Conservation (phyloP, 306 rosid species). For the Cajanus cajan region DNA sequence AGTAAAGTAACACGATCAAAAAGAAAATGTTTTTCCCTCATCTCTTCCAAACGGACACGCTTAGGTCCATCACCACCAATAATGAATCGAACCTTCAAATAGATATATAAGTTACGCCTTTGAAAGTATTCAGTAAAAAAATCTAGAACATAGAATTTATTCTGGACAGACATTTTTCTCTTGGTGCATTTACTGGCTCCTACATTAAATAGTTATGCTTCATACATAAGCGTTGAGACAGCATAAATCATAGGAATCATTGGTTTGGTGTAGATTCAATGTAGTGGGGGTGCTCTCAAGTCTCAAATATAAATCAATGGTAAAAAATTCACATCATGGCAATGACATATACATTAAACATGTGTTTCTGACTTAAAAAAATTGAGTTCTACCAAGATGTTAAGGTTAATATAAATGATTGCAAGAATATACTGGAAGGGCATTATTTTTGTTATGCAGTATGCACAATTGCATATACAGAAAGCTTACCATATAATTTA, state of each 20-base stretch:
- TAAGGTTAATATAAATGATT: neutral
- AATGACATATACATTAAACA: neutral
- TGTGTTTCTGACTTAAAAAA: neutral
- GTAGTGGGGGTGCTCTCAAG: neutral
- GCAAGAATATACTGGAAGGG: neutral
- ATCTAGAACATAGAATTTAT: neutral
- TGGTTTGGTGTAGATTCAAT: conserved; percentile 56
- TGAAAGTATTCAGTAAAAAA: conserved; percentile 14
- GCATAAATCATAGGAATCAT: conserved; percentile 37
- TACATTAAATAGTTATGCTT: neutral
- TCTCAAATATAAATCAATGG: neutral
- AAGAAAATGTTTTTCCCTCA: conserved; percentile 86
- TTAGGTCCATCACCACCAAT: conserved; percentile 92
- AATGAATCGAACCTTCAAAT: conserved; percentile 71
- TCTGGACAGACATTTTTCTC: neutral
- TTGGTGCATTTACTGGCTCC: neutral
- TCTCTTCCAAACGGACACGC: conserved; percentile 82
- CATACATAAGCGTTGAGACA: neutral
- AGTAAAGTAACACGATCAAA: conserved; percentile 81
- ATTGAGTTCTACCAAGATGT: neutral
- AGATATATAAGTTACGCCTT: conserved; percentile 30
- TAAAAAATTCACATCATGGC: neutral
- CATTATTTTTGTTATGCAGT: neutral
- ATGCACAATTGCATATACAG: neutral
- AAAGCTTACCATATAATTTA: neutral